Conservation (phyloP, 2,329 filamentous ascomycete genomes). For the Aphanocladium album region DNA sequence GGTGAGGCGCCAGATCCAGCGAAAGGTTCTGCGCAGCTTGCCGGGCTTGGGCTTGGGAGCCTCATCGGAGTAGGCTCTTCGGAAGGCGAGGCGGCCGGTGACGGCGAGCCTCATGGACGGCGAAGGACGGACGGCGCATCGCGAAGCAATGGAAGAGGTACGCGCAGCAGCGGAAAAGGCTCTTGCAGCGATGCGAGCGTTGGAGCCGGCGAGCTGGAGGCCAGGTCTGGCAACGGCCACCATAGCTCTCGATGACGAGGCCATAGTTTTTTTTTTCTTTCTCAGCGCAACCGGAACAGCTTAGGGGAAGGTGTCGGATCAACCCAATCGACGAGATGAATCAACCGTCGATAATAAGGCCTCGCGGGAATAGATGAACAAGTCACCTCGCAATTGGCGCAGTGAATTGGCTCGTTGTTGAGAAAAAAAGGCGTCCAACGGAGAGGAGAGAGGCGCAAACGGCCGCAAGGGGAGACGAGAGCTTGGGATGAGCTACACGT, state of each 20-base stretch:
- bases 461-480: not conserved
- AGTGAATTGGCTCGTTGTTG: not conserved
- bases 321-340: constrained; percentile 12
- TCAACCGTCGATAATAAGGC: not conserved
- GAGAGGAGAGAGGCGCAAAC: not conserved
- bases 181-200: constrained; percentile 26
- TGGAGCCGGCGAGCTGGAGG: constrained; percentile 22
- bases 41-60: constrained; percentile 45
- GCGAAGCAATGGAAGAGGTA: constrained; percentile 16
- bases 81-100: constrained; percentile 36
- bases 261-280: constrained; percentile 29
- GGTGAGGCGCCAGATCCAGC: constrained; percentile 78
- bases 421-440: not conserved
- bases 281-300: not conserved
- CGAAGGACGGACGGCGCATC: constrained; percentile 24
- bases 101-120: constrained; percentile 30
- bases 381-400: constrained; percentile 3
- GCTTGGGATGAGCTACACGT: not conserved
- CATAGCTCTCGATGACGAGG: constrained; percentile 41
- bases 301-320: not conserved
- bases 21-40: constrained; percentile 64
- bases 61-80: constrained; percentile 47
- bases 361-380: not conserved
- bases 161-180: constrained; percentile 27
- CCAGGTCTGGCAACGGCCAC: constrained; percentile 29